Evolutionary conservation across 495 filamentous ascomycete species (phyloP), one percentile per base, ranked within the genome.

Genomic region (Tuber melanosporum): DNA sequence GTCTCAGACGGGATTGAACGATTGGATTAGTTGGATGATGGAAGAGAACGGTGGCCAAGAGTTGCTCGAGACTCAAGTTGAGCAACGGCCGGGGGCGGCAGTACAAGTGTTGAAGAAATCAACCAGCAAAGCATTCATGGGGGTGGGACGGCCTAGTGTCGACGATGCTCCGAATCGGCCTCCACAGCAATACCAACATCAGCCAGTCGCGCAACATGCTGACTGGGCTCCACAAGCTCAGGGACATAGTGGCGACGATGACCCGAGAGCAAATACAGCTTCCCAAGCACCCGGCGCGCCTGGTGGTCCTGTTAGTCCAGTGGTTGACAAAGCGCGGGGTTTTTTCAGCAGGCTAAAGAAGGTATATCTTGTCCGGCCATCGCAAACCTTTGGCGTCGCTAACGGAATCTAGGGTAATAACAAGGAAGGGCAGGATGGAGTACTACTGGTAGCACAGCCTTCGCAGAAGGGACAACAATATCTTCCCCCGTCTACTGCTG

Each of bases 11-110:
- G 74, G 73, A 15, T 44, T 83, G n/a, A 72, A 41, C 5, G 74
- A 74, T 36, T 83, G 81, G 81, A 62, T 82, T 43, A 73, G 17
- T 36, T 78, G 78, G 39, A 82, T 83, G 78, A 80, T 82, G 70
- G 73, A 83, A 36, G 81, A 83, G 71, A 80, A 82, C 32, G 75
- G 80, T 10, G 81, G 81, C 10, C 39, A 74, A 36, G 72, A 80
- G 70, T 32, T 82, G n/a, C 74, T 80, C 43, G 71, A 71, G 19
- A 22, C 70, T 66, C 20, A 70, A 47, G 39, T 71, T 57, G 73
- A 79, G 12, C 22, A 57, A 39, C 71, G 69, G 47, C 52, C 62
- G 12, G 73, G 71, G 39, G 73, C 77, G 32, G 71, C 14, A 36
- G 17, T 7, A 32, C 52, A 62, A 36, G 57, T 12, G 1, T 17